Conservation (phyloP, 192 early-diverging fungal species). For the Dispira simplex region DNA sequence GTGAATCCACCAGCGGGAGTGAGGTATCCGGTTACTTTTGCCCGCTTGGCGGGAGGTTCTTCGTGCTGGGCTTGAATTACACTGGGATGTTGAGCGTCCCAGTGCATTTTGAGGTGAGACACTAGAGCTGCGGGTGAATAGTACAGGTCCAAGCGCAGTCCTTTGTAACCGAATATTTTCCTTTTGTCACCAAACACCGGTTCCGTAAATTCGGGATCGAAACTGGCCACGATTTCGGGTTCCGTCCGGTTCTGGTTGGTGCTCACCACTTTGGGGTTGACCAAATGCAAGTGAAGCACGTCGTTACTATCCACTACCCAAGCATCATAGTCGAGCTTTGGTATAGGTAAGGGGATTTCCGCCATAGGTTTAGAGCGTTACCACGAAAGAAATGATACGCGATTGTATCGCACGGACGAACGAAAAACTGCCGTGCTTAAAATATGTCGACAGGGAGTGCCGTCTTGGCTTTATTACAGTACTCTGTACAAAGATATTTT, state of each 20-base stretch:
- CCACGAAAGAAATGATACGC: no score
- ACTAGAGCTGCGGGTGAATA: neutral
- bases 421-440: no score
- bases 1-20: neutral
- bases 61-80: neutral
- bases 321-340: neutral
- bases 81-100: neutral
- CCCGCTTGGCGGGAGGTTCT: constrained; percentile 1
- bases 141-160: constrained; percentile 44
- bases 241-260: neutral
- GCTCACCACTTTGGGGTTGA: neutral
- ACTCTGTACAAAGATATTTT: no score
- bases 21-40: neutral
- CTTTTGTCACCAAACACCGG: constrained; percentile 80
- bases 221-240: constrained; percentile 13
- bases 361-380: no score
- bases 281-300: neutral
- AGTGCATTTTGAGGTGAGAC: neutral
- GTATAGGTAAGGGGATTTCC: no score
- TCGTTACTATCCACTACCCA: constrained; percentile 8
- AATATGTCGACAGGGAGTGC: no score
- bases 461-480: no score
- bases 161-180: constrained; percentile 80
- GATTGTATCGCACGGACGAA: no score
- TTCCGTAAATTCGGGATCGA: constrained; percentile 79